Base-by-base conservation (phyloP, 78 protist species). In the Cavenderia fasciculata region DNA sequence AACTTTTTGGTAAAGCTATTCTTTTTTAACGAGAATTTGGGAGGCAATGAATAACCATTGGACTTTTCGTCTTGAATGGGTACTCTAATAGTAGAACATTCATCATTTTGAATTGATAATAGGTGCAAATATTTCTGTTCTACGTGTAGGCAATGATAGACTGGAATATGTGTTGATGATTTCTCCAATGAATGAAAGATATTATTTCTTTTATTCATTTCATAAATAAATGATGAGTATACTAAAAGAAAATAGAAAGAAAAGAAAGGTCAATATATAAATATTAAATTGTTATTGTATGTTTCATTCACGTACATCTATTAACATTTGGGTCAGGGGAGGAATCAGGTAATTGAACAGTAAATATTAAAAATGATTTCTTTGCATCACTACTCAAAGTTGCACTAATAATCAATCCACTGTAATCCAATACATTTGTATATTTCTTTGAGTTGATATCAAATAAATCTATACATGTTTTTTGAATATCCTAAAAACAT, bases 191-290 rank as follows among this genome's bases (percentile, higher is more conserved):
- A 41, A 31, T 51, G 62, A 31, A 46, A 71, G 19, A 25, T 44
- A 68, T 49, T 23, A 16, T 69, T 82, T 29, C 70, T 78, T 14
- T 14, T 49, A 51, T 51, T 65, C 23, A 65, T 36, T 51, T 82
- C 90, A 82, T 56, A 56, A 23, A 82, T 65, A 82, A 18, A 82
- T 65, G 90, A 82, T 51, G 90, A 52, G 56, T 82, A 82, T 27
- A 68, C 78, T 77, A 57, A 11, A 2, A 21, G 25, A 21, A 29
- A 44, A 33, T 40, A 29, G 54, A 41, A 27, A 1, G 59, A 19
- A 12, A 8, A 49, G 14, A 19, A 31, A 18, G 52, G 25, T 57
- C 57, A 71, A 2, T 8, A 52, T 18, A 16, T 27, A n/a, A 49
- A 47, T 47, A 1, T 10, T 16, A 33, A 70, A 23, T 51, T 51